Evolutionary conservation across 306 rosid genomes (phyloP), one percentile per base, ranked within the genome.

Genomic region (Prunus kanzakura): DNA sequence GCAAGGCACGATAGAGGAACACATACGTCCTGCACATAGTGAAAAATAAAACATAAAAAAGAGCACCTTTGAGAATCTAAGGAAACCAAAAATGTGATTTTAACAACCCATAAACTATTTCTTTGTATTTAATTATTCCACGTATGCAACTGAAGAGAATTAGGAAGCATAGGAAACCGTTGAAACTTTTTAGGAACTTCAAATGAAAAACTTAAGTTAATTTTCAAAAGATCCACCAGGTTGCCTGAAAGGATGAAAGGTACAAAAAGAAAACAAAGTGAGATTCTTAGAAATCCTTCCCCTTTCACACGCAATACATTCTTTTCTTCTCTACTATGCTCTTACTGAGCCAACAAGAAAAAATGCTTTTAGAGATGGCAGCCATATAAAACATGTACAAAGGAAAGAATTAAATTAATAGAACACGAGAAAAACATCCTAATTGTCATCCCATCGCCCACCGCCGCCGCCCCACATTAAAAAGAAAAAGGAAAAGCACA

Each of bases 1-100:
- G 93, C 97, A 50, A 95, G 98, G 78, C 78, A 89, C 47, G 98
- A 95, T 72, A 95, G 81, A 64, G 98, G 98, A 82, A 88, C 98
- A 64, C 98, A 95, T 60, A 95, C 98, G 43, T 95, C 98, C 96
- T 92, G 88, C 79, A 81, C 72, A 67, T 75, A 73, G 43, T 69
- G 43, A 75, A 71, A 60, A 58, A 23, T 16, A 6, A 49, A 74
- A 63, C 12, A 20, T 32, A 19, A 73, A 22, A 46, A 11, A 25
- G 11, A 19, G 47, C 22, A 72, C 72, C 29, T 56, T 73, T 10
- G 23, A 66, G 23, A 67, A 11, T 10, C 11, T 23, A 4, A 70
- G 62, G 68, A 77, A 72, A 43, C 20, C 52, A 35, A 56, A n/a
- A 64, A n/a, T 29, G 13, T 49, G 66, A 72, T 45, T 71, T 38